Evolutionary conservation across 2,329 filamentous ascomycete genomes (phyloP), one percentile per base, ranked within the genome.

Genomic region (Colletotrichum kahawae): DNA sequence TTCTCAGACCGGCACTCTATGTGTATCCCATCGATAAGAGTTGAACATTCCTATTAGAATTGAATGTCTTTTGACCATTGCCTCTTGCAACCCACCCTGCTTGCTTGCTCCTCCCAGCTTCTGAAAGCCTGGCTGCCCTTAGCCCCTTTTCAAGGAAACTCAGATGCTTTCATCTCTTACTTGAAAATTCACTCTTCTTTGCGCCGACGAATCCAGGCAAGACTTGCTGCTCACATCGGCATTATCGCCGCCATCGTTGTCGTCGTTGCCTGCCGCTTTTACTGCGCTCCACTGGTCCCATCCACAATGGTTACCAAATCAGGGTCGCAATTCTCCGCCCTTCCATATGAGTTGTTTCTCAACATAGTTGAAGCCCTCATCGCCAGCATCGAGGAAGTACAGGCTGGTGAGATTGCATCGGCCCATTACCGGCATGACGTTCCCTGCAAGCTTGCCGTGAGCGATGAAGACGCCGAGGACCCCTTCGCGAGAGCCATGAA

Each of bases 391-490:
- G 43, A 51, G 43, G n/a, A 10, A 51, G 0, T 2, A 51, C 43
- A 51, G n/a, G 0, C 1, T 12, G 43, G 43, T 6, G 10, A 21
- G 43, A 51, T 51, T 1, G 43, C 12, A 21, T 51, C 9, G n/a
- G 7, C 0, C 10, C 10, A 51, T 51, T 21, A 21, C 13, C n/a
- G n/a, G 4, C 43, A 21, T 7, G n/a, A 51, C 7, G 0, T 13
- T 2, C n/a, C n/a, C 0, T 51, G 43, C 43, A 51, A 51, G 43
- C 3, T 51, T 13, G n/a, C 4, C 13, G 43, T 48, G 5, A 6
- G 18, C n/a, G 43, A 4, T n/a, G 7, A n/a, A 18, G 3, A 6
- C 9, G 4, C 1, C 4, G 9, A 5, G 9, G 38, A 9, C 9
- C 9, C 18, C 18, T 48, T 48, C 3, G 5, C 9, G 9, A 1